phyloP scores from a whole-genome alignment of 1,284 basidiomycete genomes.

The Meira nashicola region DNA sequence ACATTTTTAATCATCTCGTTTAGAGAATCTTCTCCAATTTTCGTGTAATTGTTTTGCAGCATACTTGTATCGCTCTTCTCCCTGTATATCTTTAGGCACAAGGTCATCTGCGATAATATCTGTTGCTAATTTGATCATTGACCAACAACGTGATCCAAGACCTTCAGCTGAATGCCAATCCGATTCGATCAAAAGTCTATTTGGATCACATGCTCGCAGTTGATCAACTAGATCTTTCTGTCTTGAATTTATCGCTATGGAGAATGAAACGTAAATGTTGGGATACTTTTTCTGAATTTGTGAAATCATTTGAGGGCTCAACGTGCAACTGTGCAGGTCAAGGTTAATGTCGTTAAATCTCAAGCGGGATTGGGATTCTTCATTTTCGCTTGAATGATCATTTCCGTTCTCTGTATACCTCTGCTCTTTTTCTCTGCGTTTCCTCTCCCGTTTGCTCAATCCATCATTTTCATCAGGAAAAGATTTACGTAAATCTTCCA shows the following conservation, averaged over 20 bases:
- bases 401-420: conserved; percentile 19
- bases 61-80: background rate
- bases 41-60: conserved; percentile 1
- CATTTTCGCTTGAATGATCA: conserved; percentile 13
- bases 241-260: conserved; percentile 37
- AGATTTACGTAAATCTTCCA: conserved; percentile 17
- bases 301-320: conserved; percentile 33
- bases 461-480: conserved; percentile 2
- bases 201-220: conserved; percentile 22
- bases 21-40: conserved; percentile 6
- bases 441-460: conserved; percentile 1
- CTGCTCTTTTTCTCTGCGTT: conserved; percentile 15
- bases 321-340: conserved; percentile 45
- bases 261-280: conserved; percentile 46
- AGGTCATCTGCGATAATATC: background rate
- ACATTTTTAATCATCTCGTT: too few relatives aligned
- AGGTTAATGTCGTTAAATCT: conserved; percentile 17
- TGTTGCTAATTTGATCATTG: conserved; percentile 5
- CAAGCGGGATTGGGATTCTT: conserved; percentile 12
- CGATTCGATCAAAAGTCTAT: conserved; percentile 35
- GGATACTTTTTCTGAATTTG: conserved; percentile 30
- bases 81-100: background rate
- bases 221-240: conserved; percentile 27
- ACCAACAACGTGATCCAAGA: conserved; percentile 17
- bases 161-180: conserved; percentile 36